Conservation (phyloP, 352 stramenopile species). For the Phytophthora multivora region DNA sequence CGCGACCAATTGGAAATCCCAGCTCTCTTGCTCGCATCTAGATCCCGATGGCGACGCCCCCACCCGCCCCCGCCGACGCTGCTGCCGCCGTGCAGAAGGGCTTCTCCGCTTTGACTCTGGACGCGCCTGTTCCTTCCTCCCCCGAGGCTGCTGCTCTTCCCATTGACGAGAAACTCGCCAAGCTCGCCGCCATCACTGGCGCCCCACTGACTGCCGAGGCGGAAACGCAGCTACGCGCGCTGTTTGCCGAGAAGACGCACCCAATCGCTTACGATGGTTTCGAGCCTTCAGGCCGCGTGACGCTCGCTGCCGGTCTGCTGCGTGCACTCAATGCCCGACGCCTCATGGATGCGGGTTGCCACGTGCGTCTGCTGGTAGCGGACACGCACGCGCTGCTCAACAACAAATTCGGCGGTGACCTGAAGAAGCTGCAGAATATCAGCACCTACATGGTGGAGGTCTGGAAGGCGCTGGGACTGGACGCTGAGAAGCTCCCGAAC, state of each 20-base stretch:
- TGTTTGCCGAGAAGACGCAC: conserved; percentile 85
- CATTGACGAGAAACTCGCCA: conserved; percentile 67
- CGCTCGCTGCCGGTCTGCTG: conserved; percentile 96
- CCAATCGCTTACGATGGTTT: conserved; percentile 98
- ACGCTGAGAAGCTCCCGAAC: conserved; percentile 88
- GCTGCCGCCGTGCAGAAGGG: conserved; percentile 41
- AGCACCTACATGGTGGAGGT: conserved; percentile 98
- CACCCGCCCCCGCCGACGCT: conserved; percentile 40
- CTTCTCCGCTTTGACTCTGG: conserved; percentile 61
- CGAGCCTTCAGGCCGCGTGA: conserved; percentile 98
- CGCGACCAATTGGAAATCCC: conserved; percentile 16
- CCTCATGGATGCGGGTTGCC: conserved; percentile 91
- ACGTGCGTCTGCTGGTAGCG: conserved; percentile 98
- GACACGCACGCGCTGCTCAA: conserved; percentile 99
- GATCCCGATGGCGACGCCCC: conserved; percentile 41
- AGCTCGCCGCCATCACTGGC: conserved; percentile 61
- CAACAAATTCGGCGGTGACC: conserved; percentile 99
- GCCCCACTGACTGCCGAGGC: conserved; percentile 41
- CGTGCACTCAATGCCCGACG: conserved; percentile 95
- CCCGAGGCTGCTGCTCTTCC: conserved; percentile 43
- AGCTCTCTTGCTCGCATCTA: conserved; percentile 1
- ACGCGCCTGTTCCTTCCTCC: conserved; percentile 23
- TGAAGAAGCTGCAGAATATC: conserved; percentile 96
- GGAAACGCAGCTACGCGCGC: conserved; percentile 74
- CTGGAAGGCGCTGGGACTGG: conserved; percentile 98